These are phyloP conservation scores for Penicillium hesseltinei DNA, from an alignment of 2,329 filamentous ascomycete species.

Conservation along the genomic window DNA sequence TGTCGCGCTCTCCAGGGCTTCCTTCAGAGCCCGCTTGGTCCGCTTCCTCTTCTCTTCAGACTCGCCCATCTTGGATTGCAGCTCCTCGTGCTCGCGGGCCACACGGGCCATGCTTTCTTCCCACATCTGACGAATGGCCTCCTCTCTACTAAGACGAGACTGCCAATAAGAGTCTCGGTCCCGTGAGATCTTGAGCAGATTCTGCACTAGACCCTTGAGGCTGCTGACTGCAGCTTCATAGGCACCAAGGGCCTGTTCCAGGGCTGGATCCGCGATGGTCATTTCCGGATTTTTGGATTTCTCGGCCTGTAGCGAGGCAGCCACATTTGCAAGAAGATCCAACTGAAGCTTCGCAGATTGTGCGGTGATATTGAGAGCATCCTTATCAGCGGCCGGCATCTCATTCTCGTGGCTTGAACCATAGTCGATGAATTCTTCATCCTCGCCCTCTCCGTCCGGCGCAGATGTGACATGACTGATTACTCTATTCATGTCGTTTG, in stretches of 20 bases:
- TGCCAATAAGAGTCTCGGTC: conserved; percentile 98
- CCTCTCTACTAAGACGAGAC: conserved; percentile 86
- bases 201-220: conserved; percentile 77
- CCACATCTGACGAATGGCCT: conserved; percentile 92
- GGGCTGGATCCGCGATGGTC: conserved; percentile 71
- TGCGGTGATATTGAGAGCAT: conserved; percentile 94
- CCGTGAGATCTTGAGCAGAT: conserved; percentile 85
- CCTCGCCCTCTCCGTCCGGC: conserved; percentile 62
- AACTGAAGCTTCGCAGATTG: conserved; percentile 92
- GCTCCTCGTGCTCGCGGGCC: conserved; percentile 87
- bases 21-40: conserved; percentile 84
- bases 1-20: conserved; percentile 66
- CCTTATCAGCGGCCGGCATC: conserved; percentile 71
- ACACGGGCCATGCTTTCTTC: conserved; percentile 98
- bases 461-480: conserved; percentile 51
- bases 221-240: conserved; percentile 90
- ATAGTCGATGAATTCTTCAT: conserved; percentile 77
- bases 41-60: conserved; percentile 85
- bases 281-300: conserved; percentile 66
- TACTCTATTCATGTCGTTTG: conserved; percentile 49
- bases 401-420: conserved; percentile 76
- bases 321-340: conserved; percentile 83
- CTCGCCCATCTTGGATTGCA: conserved; percentile 83
- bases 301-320: conserved; percentile 74
- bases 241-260: conserved; percentile 73